Evolutionary conservation across 75 land plant species (phyloP).

Genomic region (Cryptomeria japonica): DNA sequence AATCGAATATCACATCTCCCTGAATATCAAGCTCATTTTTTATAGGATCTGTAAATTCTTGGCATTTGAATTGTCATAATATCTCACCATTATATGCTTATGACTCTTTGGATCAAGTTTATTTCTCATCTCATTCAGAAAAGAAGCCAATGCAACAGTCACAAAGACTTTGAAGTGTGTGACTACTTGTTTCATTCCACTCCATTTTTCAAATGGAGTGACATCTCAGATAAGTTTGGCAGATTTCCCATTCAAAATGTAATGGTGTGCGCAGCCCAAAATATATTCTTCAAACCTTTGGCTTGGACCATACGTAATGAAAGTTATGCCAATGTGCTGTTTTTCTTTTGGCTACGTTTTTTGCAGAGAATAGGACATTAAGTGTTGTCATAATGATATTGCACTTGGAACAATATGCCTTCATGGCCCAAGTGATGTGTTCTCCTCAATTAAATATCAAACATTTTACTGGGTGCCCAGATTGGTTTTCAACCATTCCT

Average conservation of each 20-base stretch:
- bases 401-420: background rate
- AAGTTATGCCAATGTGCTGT: background rate
- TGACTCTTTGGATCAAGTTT: background rate
- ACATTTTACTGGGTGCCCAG: background rate
- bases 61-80: background rate
- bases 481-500: background rate
- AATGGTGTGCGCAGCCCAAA: constrained; percentile 14
- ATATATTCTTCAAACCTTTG: background rate
- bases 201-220: background rate
- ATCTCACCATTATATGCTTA: background rate
- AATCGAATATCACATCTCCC: no score
- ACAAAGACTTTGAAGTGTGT: constrained; percentile 9
- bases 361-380: background rate
- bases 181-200: background rate
- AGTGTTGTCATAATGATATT: background rate
- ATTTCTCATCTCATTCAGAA: background rate
- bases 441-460: background rate
- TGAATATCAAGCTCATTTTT: no score
- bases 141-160: background rate
- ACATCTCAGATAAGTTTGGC: background rate
- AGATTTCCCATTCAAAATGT: constrained; percentile 7
- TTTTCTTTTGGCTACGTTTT: background rate
- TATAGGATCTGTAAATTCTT: background rate
- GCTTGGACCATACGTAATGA: background rate
- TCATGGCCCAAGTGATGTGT: background rate